phyloP scores from a whole-genome alignment of 129 eudicot species.

The Pseudognaphalium luteoalbum region DNA sequence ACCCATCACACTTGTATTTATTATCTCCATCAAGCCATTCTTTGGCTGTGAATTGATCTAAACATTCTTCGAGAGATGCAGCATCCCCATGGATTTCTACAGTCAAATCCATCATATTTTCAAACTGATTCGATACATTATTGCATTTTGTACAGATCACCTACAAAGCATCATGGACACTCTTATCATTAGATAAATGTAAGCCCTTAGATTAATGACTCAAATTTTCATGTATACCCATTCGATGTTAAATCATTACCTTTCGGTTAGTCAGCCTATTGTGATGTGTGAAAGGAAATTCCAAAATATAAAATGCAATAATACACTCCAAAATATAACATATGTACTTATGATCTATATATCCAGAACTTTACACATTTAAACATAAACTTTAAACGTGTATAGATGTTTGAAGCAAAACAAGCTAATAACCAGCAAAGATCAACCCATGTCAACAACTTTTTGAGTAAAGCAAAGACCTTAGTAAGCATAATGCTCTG shows the following conservation, averaged over 20 bases:
- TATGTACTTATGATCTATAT: too few relatives aligned
- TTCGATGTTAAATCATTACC: neutral
- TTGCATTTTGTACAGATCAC: constrained; percentile 79
- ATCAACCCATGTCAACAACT: neutral
- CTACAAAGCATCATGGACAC: constrained; percentile 38
- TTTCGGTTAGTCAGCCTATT: neutral
- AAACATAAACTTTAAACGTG: neutral
- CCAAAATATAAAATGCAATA: neutral
- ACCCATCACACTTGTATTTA: constrained; percentile 93
- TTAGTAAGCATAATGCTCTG: neutral
- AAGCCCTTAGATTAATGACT: constrained; percentile 5
- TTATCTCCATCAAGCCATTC: constrained; percentile 96
- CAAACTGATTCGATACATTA: constrained; percentile 78
- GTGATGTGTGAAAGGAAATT: neutral
- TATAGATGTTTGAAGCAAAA: neutral
- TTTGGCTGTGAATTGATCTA: constrained; percentile 80
- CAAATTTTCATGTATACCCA: neutral
- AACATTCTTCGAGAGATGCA: constrained; percentile 83
- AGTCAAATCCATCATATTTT: constrained; percentile 95
- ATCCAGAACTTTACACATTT: neutral
- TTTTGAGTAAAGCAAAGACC: neutral
- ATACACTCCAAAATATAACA: neutral
- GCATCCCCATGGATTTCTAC: constrained; percentile 97
- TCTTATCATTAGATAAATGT: constrained; percentile 10
- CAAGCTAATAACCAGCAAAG: neutral